A percentile compares a stretch with the other conserved stretches of the same genome.
Conservation (phyloP, 345 rosid species). For the Gossypium sturtianum region DNA sequence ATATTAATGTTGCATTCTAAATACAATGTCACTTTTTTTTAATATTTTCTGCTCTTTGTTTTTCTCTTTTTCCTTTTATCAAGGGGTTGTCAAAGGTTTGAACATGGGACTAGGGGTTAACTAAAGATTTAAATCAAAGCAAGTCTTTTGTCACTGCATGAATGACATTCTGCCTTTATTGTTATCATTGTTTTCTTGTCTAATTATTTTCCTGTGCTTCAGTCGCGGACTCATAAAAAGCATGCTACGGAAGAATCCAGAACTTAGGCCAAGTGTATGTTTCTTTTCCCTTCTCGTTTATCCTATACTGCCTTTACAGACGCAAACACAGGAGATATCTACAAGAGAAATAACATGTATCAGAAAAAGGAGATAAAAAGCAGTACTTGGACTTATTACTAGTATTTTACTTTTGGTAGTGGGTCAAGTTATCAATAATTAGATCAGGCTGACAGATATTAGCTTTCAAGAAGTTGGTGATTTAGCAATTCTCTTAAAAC, state of each 20-base stretch:
- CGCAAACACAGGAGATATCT: background rate
- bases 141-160: too few species aligned
- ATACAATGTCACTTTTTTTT: background rate
- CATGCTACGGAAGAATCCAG: conserved; percentile 95
- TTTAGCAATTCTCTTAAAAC: background rate
- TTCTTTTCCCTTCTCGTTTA: background rate
- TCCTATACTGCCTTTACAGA: background rate
- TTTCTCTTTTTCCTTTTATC: too few species aligned
- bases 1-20: background rate
- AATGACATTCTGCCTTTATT: background rate
- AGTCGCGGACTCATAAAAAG: conserved; percentile 93
- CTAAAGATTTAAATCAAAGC: too few species aligned
- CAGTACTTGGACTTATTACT: background rate
- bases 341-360: background rate
- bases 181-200: background rate
- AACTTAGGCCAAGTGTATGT: conserved; percentile 87
- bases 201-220: conserved; percentile 21
- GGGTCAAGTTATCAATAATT: background rate
- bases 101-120: too few species aligned
- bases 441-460: background rate
- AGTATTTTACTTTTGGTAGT: background rate
- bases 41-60: background rate
- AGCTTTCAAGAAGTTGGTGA: background rate
- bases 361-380: background rate
- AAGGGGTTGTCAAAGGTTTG: too few species aligned